Conservation (phyloP, 257 asterid genomes). For the Datura wrightii region DNA sequence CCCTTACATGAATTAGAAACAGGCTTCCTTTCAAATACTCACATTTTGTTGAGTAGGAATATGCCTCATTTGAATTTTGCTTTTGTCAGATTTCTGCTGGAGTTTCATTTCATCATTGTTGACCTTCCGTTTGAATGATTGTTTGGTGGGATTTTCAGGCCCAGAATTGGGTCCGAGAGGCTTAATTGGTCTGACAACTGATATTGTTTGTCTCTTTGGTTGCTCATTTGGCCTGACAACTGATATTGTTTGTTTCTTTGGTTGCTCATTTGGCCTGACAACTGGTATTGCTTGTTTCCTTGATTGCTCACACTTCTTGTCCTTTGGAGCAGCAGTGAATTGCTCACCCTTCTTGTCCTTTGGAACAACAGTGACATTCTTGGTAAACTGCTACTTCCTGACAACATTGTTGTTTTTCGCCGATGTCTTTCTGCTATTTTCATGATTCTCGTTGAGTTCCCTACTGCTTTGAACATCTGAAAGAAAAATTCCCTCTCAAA, state of each 20-base stretch:
- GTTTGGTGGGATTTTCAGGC: conserved; percentile 54
- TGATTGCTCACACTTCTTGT: too few relatives aligned
- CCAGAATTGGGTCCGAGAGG: conserved; percentile 45
- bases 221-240: conserved; percentile 32
- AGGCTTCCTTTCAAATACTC: conserved; percentile 25
- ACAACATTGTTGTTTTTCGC: conserved; percentile 44
- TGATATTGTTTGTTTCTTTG: too few relatives aligned
- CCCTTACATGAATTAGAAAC: background rate
- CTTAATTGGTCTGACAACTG: conserved; percentile 49
- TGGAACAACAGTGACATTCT: conserved; percentile 36
- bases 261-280: conserved; percentile 11
- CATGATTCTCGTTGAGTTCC: conserved; percentile 70
- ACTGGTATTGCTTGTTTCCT: conserved; percentile 43
- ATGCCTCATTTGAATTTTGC: conserved; percentile 50
- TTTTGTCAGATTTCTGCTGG: conserved; percentile 47
- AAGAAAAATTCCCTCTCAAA: conserved; percentile 47
- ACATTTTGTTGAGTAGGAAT: conserved; percentile 58
- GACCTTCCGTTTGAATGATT: conserved; percentile 45
- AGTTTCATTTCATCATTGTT: conserved; percentile 43
- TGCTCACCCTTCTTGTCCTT: conserved; percentile 50
- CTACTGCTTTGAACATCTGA: conserved; percentile 74
- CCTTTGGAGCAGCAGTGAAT: too few relatives aligned
- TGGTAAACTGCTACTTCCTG: conserved; percentile 38
- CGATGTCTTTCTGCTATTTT: conserved; percentile 59
- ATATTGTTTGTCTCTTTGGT: conserved; percentile 44